These are phyloP conservation scores for Saccharomycopsis fermentans DNA, from an alignment of 805 yeast genomes.

Conservation along the genomic window DNA sequence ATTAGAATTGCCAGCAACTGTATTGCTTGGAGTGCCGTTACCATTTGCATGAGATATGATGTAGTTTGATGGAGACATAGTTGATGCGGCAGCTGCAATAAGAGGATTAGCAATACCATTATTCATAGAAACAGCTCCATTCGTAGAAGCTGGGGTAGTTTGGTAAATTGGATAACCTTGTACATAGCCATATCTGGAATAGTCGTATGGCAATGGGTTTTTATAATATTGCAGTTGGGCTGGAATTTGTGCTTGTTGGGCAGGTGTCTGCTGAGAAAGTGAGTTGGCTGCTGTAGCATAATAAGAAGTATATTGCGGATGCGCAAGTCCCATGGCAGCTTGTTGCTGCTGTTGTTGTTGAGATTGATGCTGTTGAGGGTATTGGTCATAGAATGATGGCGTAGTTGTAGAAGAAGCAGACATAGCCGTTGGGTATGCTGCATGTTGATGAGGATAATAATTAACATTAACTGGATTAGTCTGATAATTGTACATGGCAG, in stretches of 20 bases:
- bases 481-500: not conserved
- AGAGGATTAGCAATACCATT: conserved; percentile 2
- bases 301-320: conserved; percentile 6
- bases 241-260: conserved; percentile 16
- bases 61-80: conserved; percentile 5
- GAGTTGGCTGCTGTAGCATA: conserved; percentile 2
- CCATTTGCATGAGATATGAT: conserved; percentile 21
- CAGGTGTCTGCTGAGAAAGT: conserved; percentile 19
- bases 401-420: not conserved
- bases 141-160: not conserved
- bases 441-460: not conserved
- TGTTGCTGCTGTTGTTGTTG: conserved; percentile 6
- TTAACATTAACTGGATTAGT: not conserved
- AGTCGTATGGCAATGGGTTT: conserved; percentile 15
- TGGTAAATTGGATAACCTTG: conserved; percentile 16
- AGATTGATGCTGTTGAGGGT: not conserved
- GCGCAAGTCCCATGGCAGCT: not conserved
- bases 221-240: conserved; percentile 17
- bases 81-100: conserved; percentile 2
- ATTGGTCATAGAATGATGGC: not conserved
- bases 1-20: conserved; percentile 23
- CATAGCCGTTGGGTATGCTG: not conserved
- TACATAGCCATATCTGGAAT: conserved; percentile 13
- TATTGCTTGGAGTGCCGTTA: conserved; percentile 31
- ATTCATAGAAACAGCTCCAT: not conserved